These are phyloP conservation scores for rapeseed (Brassica napus) DNA, from an alignment of 345 rosid species.

Conservation along the genomic window DNA sequence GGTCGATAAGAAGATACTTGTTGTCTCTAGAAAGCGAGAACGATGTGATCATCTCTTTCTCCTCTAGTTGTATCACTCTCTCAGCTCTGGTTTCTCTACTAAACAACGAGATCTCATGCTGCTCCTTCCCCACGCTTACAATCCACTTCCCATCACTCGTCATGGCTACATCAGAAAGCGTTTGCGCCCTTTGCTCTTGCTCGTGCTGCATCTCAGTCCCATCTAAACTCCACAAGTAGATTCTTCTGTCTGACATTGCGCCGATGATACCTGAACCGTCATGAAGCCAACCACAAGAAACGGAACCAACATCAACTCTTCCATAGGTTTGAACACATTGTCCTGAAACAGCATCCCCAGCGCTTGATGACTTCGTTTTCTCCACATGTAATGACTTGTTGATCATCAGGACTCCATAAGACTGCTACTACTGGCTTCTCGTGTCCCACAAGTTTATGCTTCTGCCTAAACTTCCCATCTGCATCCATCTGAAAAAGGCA, in stretches of 20 bases:
- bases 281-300: conserved; percentile 70
- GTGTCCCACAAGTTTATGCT: conserved; percentile 51
- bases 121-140: conserved; percentile 42
- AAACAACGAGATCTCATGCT: conserved; percentile 39
- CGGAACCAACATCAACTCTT: conserved; percentile 44
- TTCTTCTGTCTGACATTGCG: conserved; percentile 51
- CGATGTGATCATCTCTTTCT: conserved; percentile 49
- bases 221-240: conserved; percentile 56
- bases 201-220: conserved; percentile 50
- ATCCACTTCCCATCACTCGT: conserved; percentile 57
- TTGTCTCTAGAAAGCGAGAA: conserved; percentile 57
- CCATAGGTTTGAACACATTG: conserved; percentile 46
- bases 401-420: conserved; percentile 61
- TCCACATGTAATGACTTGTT: conserved; percentile 63
- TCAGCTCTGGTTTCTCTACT: conserved; percentile 20
- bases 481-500: background rate
- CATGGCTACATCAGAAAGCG: conserved; percentile 48
- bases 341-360: conserved; percentile 60
- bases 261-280: conserved; percentile 51
- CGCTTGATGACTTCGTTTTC: conserved; percentile 50
- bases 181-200: conserved; percentile 11
- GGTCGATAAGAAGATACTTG: conserved; percentile 44
- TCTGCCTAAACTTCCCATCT: conserved; percentile 21
- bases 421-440: conserved; percentile 49
- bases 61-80: conserved; percentile 30